Evolutionary conservation across 495 filamentous ascomycete species (phyloP).

Genomic region (Paragyromitra xinjiangensis): DNA sequence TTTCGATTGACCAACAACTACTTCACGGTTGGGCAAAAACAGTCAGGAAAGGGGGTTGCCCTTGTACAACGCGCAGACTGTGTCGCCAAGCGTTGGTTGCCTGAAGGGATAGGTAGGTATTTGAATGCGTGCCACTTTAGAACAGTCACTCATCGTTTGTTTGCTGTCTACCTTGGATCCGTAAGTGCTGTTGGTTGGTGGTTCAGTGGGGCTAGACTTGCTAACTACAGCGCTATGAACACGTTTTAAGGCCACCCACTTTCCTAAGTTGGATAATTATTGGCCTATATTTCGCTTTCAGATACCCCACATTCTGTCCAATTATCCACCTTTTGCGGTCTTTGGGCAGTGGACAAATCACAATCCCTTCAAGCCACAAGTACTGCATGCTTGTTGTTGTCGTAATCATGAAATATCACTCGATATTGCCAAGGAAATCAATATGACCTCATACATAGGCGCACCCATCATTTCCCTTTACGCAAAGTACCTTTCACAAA

Average conservation of each 20-base stretch:
- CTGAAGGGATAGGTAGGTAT: slow-evolving; percentile 16
- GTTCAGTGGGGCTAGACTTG: background rate
- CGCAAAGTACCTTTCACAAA: too few relatives aligned
- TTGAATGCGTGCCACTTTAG: background rate
- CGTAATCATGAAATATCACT: background rate
- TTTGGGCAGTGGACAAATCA: background rate
- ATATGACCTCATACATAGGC: too few relatives aligned
- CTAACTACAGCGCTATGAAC: background rate
- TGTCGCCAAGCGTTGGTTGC: slow-evolving; percentile 11
- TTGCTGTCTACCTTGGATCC: background rate
- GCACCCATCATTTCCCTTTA: too few relatives aligned
- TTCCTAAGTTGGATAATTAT: background rate
- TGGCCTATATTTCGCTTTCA: background rate
- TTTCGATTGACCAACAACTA: background rate
- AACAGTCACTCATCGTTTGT: background rate
- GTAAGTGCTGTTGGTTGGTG: background rate
- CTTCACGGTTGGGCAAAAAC: too few relatives aligned
- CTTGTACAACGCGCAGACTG: background rate
- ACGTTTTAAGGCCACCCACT: slow-evolving; percentile 7
- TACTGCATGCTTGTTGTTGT: background rate
- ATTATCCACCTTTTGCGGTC: background rate
- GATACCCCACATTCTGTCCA: background rate
- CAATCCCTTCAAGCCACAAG: background rate
- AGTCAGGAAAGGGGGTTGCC: background rate
- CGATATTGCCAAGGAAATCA: background rate